These are phyloP conservation scores for Metschnikowia sp. DNA, from an alignment of 805 yeast species.

Conservation along the genomic window DNA sequence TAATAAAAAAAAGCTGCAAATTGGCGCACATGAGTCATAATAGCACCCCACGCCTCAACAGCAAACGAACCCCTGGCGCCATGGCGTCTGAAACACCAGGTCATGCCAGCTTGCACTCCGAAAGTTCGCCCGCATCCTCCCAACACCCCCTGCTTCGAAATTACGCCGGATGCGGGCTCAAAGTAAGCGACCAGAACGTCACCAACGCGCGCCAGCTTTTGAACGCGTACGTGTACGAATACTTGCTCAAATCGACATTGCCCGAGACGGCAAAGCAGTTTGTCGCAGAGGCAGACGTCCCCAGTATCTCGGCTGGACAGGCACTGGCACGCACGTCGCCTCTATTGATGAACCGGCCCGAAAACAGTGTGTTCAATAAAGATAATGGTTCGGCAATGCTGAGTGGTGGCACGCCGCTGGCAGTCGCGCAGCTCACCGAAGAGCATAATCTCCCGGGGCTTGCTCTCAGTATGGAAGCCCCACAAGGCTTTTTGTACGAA, in stretches of 20 bases:
- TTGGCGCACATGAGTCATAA: constrained; percentile 30
- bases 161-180: constrained; percentile 10
- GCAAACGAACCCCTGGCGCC: constrained; percentile 30
- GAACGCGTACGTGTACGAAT: constrained; percentile 85
- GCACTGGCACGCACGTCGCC: constrained; percentile 21
- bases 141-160: constrained; percentile 3
- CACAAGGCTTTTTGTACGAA: constrained; percentile 82
- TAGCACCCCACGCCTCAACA: constrained; percentile 34
- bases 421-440: constrained; percentile 28
- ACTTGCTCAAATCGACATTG: constrained; percentile 68
- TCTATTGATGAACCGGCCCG: constrained; percentile 10
- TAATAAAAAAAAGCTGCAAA: too few relatives aligned
- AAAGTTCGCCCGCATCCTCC: constrained; percentile 2
- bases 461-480: constrained; percentile 68
- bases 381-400: constrained; percentile 3
- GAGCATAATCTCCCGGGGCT: constrained; percentile 48
- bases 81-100: constrained; percentile 7
- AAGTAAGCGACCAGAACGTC: constrained; percentile 43
- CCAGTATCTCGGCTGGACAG: constrained; percentile 20
- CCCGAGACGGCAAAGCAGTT: constrained; percentile 71
- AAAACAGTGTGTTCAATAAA: constrained; percentile 1
- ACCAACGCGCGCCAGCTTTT: constrained; percentile 55
- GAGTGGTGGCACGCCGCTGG: constrained; percentile 22
- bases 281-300: constrained; percentile 72
- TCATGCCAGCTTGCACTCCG: constrained; percentile 4